Evolutionary conservation across 257 asterid genomes (phyloP).

Genomic region (Ilex asprella): DNA sequence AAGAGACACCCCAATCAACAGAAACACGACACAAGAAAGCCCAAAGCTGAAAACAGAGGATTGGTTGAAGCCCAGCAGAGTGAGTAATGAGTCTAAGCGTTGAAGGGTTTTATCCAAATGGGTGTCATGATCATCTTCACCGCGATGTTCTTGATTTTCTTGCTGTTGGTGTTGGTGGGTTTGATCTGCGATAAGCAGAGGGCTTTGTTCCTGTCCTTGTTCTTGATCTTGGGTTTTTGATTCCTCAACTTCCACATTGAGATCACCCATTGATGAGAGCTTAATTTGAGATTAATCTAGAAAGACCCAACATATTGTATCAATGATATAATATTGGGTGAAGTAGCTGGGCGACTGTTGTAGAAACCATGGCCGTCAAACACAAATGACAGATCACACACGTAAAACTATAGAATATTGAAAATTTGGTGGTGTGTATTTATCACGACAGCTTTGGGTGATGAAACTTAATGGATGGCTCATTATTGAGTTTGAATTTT

Average conservation of each 20-base stretch:
- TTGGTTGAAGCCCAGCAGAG: background rate
- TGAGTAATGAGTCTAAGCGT: background rate
- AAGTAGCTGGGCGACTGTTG: too few relatives aligned
- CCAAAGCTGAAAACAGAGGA: background rate
- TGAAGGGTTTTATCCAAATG: constrained; percentile 1
- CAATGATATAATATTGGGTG: too few relatives aligned
- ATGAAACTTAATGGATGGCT: too few relatives aligned
- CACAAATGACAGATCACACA: background rate
- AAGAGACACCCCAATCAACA: background rate
- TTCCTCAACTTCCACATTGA: background rate
- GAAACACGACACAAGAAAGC: background rate
- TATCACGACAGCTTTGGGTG: too few relatives aligned
- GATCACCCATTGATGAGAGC: background rate
- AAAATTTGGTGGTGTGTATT: too few relatives aligned
- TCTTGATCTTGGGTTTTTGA: background rate
- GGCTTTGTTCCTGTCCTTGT: background rate
- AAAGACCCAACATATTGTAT: too few relatives aligned
- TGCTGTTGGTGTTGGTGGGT: background rate
- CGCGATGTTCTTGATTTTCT: background rate
- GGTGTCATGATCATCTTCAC: background rate
- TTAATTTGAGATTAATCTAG: background rate
- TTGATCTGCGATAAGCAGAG: background rate
- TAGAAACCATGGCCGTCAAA: background rate
- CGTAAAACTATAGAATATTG: too few relatives aligned
- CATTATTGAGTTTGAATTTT: too few relatives aligned